Base-by-base conservation (phyloP, 371 early-diverging fungal genomes). In the Mucor plumbeus region DNA sequence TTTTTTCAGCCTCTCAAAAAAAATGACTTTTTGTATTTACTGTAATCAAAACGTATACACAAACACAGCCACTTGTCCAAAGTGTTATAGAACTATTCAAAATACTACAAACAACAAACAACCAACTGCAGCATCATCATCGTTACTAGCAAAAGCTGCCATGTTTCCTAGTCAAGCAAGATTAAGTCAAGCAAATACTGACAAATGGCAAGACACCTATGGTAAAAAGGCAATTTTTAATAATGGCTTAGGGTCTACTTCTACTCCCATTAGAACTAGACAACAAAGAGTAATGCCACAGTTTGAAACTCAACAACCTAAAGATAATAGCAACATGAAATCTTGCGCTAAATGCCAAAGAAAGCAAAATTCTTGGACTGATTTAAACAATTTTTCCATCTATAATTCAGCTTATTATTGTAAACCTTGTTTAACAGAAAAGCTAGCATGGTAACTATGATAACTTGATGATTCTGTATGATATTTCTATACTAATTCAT, bases 121-220 rank as follows among this genome's bases (percentile, higher is more conserved):
- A 21, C 21, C 59, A 14, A 15, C 26, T 48, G 41, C 34, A 48
- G 53, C 53, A 53, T 53, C 53, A 0, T 53, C 53, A 7, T 53
- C 53, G 5, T 26, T 53, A 31, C 31, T 53, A 14, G 53, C 53
- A 6, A 53, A 53, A 53, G 53, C 53, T 1, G 38, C 68, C 33
- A 47, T 68, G 41, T 68, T 65, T 59, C 44, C 47, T 8, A 55
- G 34, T 10, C 64, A 64, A 35, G 64, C 48, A 63, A 64, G 55
- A 31, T 44, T 63, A 31, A 65, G 38, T 55, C 61, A 68, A 21
- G 54, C 57, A 13, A 58, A 40, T 19, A 64, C 62, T 10, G 73
- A 73, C 15, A 73, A 73, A 55, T 73, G 73, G 73, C 73, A 73
- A 36, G 69, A 69, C 53, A 73, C 69, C 63, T 73, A 69, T 59